Base-by-base conservation (phyloP, 768 basidiomycete species). In the Hypholoma fasciculare region DNA sequence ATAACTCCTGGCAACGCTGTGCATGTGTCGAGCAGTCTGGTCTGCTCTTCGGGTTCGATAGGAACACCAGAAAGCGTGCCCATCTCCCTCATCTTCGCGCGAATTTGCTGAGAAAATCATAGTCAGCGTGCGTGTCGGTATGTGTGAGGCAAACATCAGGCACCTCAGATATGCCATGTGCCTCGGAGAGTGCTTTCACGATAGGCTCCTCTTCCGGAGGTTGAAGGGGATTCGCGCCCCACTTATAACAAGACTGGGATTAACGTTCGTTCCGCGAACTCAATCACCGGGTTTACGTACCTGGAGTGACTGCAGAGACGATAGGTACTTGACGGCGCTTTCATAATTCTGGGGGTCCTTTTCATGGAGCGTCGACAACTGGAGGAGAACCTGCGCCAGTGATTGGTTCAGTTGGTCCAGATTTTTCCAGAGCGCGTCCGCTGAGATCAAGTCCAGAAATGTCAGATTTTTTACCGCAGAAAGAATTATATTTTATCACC, bases 41-140 rank as follows among this genome's bases (percentile, higher is more conserved):
- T 96, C 72, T 99, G 97, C 69, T 90, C 86, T 3, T 79, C 72
- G 1, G 97, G 97, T 71, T 99, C 97, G 59, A 99, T 96, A 16
- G 92, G 89, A 5, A 96, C 94, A 16, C 77, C 84, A 0, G 90
- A 83, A 3, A 79, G 72, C 7, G 74, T 72, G 20, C 96, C 94
- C 94, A 98, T 96, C 58, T 82, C 74, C 57, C 87, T 86, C 90
- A 98, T 96, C 54, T 85, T 81, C 16, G 67, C 71, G 17, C 96
- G 90, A 44, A 95, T 91, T 49, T 75, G 78, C 93, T 96, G 58
- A 19, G 57, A 8, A 49, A 50, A 20, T 54, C 2, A 58, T 47
- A 9, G 42, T 36, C 42, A 48, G 19, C 49, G 44, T 23, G 16
- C 37, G 52, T n/a, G 17, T 34, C 17, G 7, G 27, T 7, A 23